Evolutionary conservation across 164 flowering plant genomes (phyloP), one percentile per base, ranked within the genome.

Genomic region (Saururus chinensis): DNA sequence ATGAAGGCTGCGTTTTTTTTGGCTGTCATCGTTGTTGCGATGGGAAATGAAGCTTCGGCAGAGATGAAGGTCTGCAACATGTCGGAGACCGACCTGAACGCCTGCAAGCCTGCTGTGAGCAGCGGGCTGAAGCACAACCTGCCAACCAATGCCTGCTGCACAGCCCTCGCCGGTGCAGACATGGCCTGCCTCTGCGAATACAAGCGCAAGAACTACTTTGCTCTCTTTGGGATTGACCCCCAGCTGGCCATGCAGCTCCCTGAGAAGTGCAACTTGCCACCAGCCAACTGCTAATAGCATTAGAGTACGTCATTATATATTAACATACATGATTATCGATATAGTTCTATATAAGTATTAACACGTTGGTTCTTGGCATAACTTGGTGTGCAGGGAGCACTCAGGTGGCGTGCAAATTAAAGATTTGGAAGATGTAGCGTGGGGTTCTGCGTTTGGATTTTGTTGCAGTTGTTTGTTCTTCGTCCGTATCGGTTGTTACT

Each of bases 191-290:
- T 84, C 23, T 84, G 89, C 76, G 51, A 72, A 17, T 82, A 68
- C 65, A 76, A 73, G 78, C 72, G 78, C 64, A 80, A 86, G n/a
- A 45, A 10, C 0, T 0, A 71, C 24, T 56, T 84, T 65, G 71
- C 77, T 35, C 42, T 75, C 0, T 62, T 81, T 9, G 89, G 87
- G 1, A 76, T 84, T 4, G 81, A 82, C 42, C 84, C 84, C 0
- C 63, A 67, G 0, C 81, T 79, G 53, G 87, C 87, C 30, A 54
- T 79, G 70, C 69, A 77, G 66, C 84, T 84, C 16, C 87, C 87
- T 51, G 57, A 21, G 16, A 82, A 81, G 70, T 84, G 89, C 75
- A 74, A 74, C 21, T 62, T 84, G 30, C 71, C 83, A 53, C 69
- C 80, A 13, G 20, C 61, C 56, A 41, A 60, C 23, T 80, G 83